phyloP scores from a whole-genome alignment of 1,284 basidiomycete genomes.

The Inonotus obliquus region DNA sequence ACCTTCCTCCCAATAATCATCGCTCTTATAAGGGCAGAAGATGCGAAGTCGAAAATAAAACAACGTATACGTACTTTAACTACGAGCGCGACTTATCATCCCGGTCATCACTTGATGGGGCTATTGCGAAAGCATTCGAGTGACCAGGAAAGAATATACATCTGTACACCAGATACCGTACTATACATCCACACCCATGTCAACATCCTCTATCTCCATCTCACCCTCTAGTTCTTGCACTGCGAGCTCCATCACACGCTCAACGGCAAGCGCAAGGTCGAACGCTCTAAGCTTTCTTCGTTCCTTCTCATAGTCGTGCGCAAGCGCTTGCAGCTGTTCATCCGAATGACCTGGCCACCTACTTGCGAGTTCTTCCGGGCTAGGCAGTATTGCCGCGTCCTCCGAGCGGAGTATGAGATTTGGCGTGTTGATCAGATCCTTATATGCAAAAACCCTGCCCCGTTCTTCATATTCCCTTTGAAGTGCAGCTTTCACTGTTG shows the following conservation, averaged over 20 bases:
- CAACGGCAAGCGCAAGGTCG: conserved; percentile 54
- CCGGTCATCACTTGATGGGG: not conserved
- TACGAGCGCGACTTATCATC: not conserved
- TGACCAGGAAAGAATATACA: not conserved
- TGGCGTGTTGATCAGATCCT: conserved; percentile 34
- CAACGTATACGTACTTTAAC: conserved; percentile 2
- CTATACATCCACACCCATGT: not conserved
- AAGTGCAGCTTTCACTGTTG: conserved; percentile 49
- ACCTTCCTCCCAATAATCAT: not conserved
- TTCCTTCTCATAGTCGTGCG: conserved; percentile 56
- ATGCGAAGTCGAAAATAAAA: not conserved
- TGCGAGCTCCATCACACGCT: conserved; percentile 56
- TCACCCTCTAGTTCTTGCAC: conserved; percentile 20
- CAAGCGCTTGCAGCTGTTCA: conserved; percentile 55
- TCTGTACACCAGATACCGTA: not conserved
- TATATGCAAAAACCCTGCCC: not conserved
- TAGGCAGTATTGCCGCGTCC: conserved; percentile 50
- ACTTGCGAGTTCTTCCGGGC: conserved; percentile 51
- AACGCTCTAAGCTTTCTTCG: conserved; percentile 49
- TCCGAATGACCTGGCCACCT: conserved; percentile 66
- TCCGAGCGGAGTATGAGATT: conserved; percentile 50
- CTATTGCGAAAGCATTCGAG: not conserved
- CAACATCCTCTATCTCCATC: conserved; percentile 13
- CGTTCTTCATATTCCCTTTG: conserved; percentile 10
- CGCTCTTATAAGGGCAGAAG: not conserved